Conservation (phyloP, 257 asterid species). For the Coffea eugenioides region DNA sequence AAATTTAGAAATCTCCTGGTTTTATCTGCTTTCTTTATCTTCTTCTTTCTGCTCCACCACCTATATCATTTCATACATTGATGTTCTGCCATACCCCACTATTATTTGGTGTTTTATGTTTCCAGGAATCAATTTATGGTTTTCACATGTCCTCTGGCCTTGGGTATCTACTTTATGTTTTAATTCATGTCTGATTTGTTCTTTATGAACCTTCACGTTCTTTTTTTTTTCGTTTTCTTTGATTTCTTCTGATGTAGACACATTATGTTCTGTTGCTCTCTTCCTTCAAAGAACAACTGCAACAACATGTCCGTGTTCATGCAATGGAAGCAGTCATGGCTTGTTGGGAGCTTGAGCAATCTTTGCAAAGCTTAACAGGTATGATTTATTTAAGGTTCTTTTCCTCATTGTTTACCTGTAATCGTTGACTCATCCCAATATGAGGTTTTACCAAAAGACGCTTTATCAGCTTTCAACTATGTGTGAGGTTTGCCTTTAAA, state of each 20-base stretch:
- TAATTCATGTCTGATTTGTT: not conserved
- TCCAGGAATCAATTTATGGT: not conserved
- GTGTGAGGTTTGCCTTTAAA: not conserved
- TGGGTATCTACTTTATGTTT: not conserved
- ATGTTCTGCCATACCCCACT: not conserved
- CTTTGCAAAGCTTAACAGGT: conserved; percentile 97
- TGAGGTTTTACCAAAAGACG: not conserved
- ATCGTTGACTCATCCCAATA: not conserved
- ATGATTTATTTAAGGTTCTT: not conserved
- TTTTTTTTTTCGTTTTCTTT: conserved; percentile 5
- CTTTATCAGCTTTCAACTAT: not conserved
- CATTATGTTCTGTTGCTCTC: conserved; percentile 91
- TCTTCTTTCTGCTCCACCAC: not conserved
- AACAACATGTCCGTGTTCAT: conserved; percentile 96
- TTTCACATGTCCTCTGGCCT: not conserved
- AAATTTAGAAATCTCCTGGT: not conserved
- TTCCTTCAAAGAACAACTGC: conserved; percentile 96
- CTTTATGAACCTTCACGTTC: not conserved
- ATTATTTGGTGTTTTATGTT: not conserved
- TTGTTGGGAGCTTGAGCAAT: conserved; percentile 99
- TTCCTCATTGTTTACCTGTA: not conserved
- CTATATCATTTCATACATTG: not conserved
- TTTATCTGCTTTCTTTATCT: not conserved
- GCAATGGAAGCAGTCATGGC: conserved; percentile 99
- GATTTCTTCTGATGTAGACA: conserved; percentile 52